Percentiles rank a stretch among this genome's conserved stretches.
These are phyloP conservation scores for Boletus subparvulus DNA, from an alignment of 768 basidiomycete species.

Conservation along the genomic window DNA sequence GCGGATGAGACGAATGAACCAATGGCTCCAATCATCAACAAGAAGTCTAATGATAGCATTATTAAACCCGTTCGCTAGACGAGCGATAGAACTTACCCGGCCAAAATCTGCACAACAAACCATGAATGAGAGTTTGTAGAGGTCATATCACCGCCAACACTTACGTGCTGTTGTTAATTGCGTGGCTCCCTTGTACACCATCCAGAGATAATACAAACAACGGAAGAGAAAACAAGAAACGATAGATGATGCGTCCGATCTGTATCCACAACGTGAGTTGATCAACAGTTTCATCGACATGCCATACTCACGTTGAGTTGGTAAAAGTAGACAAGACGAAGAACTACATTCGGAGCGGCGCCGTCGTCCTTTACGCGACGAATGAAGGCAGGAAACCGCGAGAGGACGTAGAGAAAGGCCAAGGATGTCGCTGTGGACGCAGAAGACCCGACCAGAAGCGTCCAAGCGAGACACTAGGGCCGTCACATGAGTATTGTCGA, in stretches of 20 bases:
- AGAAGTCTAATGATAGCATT: constrained; percentile 48
- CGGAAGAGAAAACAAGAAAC: constrained; percentile 72
- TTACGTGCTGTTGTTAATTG: constrained; percentile 55
- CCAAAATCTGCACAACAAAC: constrained; percentile 48
- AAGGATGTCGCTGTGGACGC: constrained; percentile 68
- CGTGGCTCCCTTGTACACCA: constrained; percentile 50
- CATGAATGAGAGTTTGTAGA: not conserved
- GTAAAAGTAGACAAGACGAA: constrained; percentile 72
- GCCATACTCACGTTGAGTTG: constrained; percentile 65
- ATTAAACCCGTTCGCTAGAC: not conserved
- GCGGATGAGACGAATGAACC: constrained; percentile 79
- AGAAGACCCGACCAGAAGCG: constrained; percentile 69
- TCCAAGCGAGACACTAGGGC: constrained; percentile 66
- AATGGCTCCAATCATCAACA: constrained; percentile 68
- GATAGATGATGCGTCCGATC: constrained; percentile 71
- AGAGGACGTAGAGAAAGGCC: constrained; percentile 69
- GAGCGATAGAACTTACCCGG: constrained; percentile 42
- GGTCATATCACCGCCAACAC: constrained; percentile 29
- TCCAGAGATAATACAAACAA: constrained; percentile 67
- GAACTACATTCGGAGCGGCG: constrained; percentile 71
- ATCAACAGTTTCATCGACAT: not conserved
- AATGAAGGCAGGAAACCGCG: constrained; percentile 70
- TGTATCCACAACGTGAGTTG: constrained; percentile 24
- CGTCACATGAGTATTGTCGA: constrained; percentile 8
- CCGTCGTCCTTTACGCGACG: constrained; percentile 69